Conservation (phyloP, 306 rosid species). For the Leucaena leucocephala region DNA sequence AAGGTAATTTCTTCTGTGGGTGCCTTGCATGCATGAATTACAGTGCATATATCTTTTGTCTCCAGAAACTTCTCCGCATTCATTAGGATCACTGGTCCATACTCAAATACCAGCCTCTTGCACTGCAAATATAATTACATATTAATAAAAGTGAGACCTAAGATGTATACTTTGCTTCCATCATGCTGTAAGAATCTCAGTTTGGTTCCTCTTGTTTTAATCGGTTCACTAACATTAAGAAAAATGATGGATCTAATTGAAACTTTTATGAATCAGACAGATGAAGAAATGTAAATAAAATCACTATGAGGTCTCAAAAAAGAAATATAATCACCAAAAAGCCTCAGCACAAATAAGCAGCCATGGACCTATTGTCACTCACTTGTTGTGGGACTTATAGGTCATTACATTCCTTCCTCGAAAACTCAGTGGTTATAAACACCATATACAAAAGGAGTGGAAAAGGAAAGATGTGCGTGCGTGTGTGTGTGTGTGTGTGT, state of each 20-base stretch:
- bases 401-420: too few species aligned
- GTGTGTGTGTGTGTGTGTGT: too few species aligned
- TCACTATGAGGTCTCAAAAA: too few species aligned
- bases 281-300: not conserved
- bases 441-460: not conserved
- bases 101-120: constrained; percentile 77
- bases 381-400: too few species aligned
- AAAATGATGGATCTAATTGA: not conserved
- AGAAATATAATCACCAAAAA: too few species aligned
- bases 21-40: constrained; percentile 67
- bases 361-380: too few species aligned
- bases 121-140: constrained; percentile 60
- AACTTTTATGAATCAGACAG: not conserved
- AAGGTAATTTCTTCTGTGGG: not conserved
- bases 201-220: too few species aligned
- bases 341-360: too few species aligned
- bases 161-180: not conserved
- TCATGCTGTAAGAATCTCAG: too few species aligned
- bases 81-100: constrained; percentile 62
- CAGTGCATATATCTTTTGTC: constrained; percentile 65
- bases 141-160: not conserved
- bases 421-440: too few species aligned
- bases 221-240: too few species aligned
- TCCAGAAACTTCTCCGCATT: constrained; percentile 82
- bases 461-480: too few species aligned